Percentiles rank a stretch among this genome's conserved stretches.
Conservation (phyloP, 306 rosid genomes). For the Prosopis cineraria region DNA sequence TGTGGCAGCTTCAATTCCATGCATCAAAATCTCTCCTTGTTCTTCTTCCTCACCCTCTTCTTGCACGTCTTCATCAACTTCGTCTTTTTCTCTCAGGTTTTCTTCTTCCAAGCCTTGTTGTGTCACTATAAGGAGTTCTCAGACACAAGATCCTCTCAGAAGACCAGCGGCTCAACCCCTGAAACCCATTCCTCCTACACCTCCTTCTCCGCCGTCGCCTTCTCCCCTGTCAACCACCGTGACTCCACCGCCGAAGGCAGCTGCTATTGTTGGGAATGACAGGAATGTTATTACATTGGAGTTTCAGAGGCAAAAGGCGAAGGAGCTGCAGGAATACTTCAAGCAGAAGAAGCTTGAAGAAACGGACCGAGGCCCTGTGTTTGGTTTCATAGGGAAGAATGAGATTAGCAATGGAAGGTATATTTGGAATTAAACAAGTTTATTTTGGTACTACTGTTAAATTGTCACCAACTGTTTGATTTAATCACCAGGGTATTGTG, state of each 20-base stretch:
- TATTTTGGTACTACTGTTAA: slow-evolving; percentile 8
- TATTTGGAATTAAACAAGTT: slow-evolving; percentile 9
- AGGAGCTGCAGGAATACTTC: slow-evolving; percentile 92
- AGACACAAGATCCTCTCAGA: slow-evolving; percentile 87
- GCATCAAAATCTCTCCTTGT: slow-evolving; percentile 61
- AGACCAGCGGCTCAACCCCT: slow-evolving; percentile 86
- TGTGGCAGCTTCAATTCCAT: slow-evolving; percentile 71
- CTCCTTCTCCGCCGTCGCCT: slow-evolving; percentile 35
- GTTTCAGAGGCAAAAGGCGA: slow-evolving; percentile 97
- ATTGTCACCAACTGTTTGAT: slow-evolving; percentile 17
- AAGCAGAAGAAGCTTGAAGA: slow-evolving; percentile 88
- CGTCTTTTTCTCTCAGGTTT: slow-evolving; percentile 44
- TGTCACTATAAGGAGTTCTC: slow-evolving; percentile 65
- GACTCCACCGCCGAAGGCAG: slow-evolving; percentile 31
- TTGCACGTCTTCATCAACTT: slow-evolving; percentile 47
- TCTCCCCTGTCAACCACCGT: slow-evolving; percentile 22
- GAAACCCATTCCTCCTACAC: slow-evolving; percentile 67
- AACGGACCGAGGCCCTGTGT: slow-evolving; percentile 73
- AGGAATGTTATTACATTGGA: slow-evolving; percentile 67
- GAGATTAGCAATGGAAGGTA: slow-evolving; percentile 95
- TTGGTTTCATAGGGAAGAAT: slow-evolving; percentile 88
- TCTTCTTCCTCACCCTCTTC: slow-evolving; percentile 55
- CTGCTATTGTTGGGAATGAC: slow-evolving; percentile 42
- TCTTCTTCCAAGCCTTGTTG: slow-evolving; percentile 47
- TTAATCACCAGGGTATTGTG: background rate